Conservation (phyloP, 441 rosid genomes). For the Syzygium syzygioides region DNA sequence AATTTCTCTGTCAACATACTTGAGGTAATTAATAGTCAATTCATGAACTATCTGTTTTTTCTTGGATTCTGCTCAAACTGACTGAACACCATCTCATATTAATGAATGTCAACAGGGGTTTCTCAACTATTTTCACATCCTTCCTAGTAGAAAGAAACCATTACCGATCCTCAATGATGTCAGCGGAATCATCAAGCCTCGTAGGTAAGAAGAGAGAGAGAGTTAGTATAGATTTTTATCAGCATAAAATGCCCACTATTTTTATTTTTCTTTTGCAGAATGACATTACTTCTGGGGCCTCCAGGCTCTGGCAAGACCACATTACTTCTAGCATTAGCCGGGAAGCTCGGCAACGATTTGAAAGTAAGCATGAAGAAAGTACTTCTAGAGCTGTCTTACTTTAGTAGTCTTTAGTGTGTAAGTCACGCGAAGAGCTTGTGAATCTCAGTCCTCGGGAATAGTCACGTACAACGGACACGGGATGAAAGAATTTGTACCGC, state of each 20-base stretch:
- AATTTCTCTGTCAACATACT: slow-evolving; percentile 21
- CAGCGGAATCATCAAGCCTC: slow-evolving; percentile 38
- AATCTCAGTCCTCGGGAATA: not conserved
- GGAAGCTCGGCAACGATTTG: slow-evolving; percentile 35
- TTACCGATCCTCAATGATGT: slow-evolving; percentile 27
- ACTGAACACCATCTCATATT: not conserved
- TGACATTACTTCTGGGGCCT: slow-evolving; percentile 62
- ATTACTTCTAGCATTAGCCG: slow-evolving; percentile 46
- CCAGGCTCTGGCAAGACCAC: slow-evolving; percentile 68
- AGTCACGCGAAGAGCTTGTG: not conserved
- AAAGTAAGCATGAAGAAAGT: slow-evolving; percentile 32
- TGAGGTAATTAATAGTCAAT: slow-evolving; percentile 28
- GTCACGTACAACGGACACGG: slow-evolving; percentile 3
- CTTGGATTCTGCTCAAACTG: not conserved
- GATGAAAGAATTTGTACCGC: not conserved
- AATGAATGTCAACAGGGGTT: not conserved
- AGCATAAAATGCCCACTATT: not conserved
- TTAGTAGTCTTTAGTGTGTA: not conserved
- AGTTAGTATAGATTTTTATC: not conserved
- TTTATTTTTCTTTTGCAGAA: slow-evolving; percentile 19
- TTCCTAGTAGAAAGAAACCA: slow-evolving; percentile 16
- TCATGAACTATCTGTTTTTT: not conserved
- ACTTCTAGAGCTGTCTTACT: not conserved
- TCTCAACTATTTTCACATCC: slow-evolving; percentile 14
- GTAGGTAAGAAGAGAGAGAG: slow-evolving; percentile 15